phyloP scores from a whole-genome alignment of 305 asterid genomes.

The Solanum aculeatissimum region DNA sequence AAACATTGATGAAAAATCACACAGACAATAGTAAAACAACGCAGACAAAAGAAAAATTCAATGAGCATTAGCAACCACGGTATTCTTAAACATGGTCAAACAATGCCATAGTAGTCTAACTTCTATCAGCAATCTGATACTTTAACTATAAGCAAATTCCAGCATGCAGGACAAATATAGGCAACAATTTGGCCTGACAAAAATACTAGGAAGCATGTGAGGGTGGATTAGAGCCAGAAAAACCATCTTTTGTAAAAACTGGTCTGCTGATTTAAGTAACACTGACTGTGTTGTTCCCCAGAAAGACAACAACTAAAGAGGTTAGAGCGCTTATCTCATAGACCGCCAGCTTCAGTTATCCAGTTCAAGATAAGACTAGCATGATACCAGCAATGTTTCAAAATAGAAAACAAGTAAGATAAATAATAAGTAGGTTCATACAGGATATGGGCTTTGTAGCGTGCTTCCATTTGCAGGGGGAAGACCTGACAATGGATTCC shows the following conservation, averaged over 20 bases:
- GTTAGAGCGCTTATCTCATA: not conserved
- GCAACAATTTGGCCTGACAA: not conserved
- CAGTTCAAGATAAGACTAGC: not conserved
- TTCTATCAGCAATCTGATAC: not conserved
- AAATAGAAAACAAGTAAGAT: not conserved
- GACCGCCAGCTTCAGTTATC: not conserved
- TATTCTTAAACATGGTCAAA: not conserved
- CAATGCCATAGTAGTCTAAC: not conserved
- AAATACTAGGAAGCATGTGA: not conserved
- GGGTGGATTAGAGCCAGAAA: not conserved
- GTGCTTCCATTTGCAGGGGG: constrained; percentile 20
- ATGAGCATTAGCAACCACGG: not conserved
- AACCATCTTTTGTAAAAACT: not conserved
- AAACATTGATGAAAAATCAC: not conserved
- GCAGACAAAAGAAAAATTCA: not conserved
- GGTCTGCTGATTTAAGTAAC: not conserved
- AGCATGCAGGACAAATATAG: not conserved
- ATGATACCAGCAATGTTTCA: not conserved
- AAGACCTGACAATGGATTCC: constrained; percentile 13
- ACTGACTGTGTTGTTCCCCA: not conserved
- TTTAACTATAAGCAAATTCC: not conserved
- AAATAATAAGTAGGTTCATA: constrained; percentile 2
- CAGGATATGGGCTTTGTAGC: constrained; percentile 17
- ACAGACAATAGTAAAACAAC: not conserved
- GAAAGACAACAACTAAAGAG: not conserved